Evolutionary conservation across 495 filamentous ascomycete genomes (phyloP), one percentile per base, ranked within the genome.

Genomic region (Hypoxylon crocopeplum): DNA sequence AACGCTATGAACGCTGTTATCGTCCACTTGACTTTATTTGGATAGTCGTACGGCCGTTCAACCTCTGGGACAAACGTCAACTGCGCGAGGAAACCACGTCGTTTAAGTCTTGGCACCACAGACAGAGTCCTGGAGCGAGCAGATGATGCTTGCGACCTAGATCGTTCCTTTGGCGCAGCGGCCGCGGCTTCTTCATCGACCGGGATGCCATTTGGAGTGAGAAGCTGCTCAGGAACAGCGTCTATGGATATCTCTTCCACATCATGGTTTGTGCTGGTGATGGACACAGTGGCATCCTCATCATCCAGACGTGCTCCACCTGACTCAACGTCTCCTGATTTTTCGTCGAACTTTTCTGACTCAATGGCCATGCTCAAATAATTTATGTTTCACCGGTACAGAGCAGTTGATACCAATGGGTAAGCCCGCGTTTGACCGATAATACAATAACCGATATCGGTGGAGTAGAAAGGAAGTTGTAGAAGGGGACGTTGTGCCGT

Each of bases 41-140:
- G 71, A 69, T 97, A 97, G 15, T 89, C 80, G 49, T 86, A 85
- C 0, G 93, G 87, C 30, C 86, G 75, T 46, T 89, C 86, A 32
- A 96, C 82, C 72, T 98, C 93, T 3, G 91, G 89, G n/a, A 97
- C 75, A 37, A 97, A 51, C 1, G 89, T 79, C 2, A 96, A 77
- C 38, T 82, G 82, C 3, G 84, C 85, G 21, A 97, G 79, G 7
- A 97, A 75, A 0, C 93, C 93, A 71, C 92, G 75, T 53, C 93
- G 85, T 59, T 89, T 69, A 10, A 76, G 65, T 48, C 87, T 77
- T 1, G 90, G 88, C 5, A 98, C 79, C 41, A 82, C 73, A 27
- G 74, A 69, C n/a, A 79, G 49, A 16, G 65, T 37, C 44, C 68
- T 57, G 7, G 75, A 74, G 12, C 69, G 75, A 21, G 56, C 64